Conservation (phyloP, 75 land plant genomes). For the Cunninghamia lanceolata region DNA sequence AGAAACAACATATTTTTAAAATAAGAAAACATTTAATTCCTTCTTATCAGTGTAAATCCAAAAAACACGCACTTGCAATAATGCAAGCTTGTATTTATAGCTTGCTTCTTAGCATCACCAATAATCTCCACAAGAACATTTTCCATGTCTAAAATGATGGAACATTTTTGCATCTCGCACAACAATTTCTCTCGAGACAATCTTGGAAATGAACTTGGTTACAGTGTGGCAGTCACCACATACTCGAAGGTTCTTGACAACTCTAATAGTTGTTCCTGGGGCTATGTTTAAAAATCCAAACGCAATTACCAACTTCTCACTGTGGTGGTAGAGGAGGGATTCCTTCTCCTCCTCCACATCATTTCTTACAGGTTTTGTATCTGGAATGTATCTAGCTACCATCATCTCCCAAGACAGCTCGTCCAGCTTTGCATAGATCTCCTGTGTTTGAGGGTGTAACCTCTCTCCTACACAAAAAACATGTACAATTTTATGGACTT, state of each 20-base stretch:
- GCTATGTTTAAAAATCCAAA: slow-evolving; percentile 21
- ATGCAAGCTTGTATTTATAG: neutral
- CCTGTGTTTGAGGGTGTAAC: slow-evolving; percentile 17
- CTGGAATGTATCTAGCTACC: slow-evolving; percentile 16
- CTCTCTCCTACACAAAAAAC: slow-evolving; percentile 34
- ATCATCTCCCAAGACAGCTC: slow-evolving; percentile 17
- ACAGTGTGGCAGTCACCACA: slow-evolving; percentile 14
- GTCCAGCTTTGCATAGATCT: slow-evolving; percentile 20
- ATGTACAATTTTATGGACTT: slow-evolving; percentile 22
- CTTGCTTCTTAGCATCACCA: neutral
- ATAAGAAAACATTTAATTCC: neutral
- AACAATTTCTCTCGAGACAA: slow-evolving; percentile 9
- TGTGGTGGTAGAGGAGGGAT: slow-evolving; percentile 15
- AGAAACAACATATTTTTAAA: neutral
- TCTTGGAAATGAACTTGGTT: slow-evolving; percentile 14
- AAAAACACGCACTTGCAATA: neutral
- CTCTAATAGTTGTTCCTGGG: slow-evolving; percentile 14
- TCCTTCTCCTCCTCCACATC: slow-evolving; percentile 23
- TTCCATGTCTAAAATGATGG: slow-evolving; percentile 8
- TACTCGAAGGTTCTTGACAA: slow-evolving; percentile 21
- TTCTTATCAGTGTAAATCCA: neutral
- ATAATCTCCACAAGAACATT: slow-evolving; percentile 8
- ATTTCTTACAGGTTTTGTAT: slow-evolving; percentile 9
- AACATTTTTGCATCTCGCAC: slow-evolving; percentile 10
- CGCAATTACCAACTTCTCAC: slow-evolving; percentile 33